Conservation (phyloP, 352 stramenopile genomes). For the Phytophthora uliginosa region DNA sequence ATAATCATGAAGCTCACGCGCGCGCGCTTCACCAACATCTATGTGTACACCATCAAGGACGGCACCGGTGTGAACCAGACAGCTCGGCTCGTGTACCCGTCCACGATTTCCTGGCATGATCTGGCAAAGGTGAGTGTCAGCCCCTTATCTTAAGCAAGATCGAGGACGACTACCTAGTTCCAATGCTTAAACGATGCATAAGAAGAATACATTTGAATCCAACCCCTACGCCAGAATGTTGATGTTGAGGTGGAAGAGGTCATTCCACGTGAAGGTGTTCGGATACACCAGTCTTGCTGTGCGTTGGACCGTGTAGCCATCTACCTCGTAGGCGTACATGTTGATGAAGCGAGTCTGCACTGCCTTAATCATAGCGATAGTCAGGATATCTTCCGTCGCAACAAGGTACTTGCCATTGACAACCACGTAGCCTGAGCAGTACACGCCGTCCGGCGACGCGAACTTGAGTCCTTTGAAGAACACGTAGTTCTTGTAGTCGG, state of each 20-base stretch:
- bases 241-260: constrained; percentile 49
- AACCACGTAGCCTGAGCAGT: constrained; percentile 55
- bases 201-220: not conserved
- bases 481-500: constrained; percentile 53
- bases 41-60: constrained; percentile 54
- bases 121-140: constrained; percentile 44
- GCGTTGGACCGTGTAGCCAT: constrained; percentile 46
- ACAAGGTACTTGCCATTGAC: constrained; percentile 57
- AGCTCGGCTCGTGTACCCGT: constrained; percentile 54
- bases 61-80: constrained; percentile 44
- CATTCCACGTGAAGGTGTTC: constrained; percentile 48
- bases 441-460: constrained; percentile 53
- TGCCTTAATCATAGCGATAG: constrained; percentile 47
- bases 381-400: constrained; percentile 44
- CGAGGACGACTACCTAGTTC: too few relatives aligned
- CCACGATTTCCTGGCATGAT: constrained; percentile 51
- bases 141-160: constrained; percentile 23
- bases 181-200: not conserved
- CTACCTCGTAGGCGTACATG: constrained; percentile 54
- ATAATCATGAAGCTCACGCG: constrained; percentile 56
- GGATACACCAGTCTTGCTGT: constrained; percentile 52
- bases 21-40: constrained; percentile 51
- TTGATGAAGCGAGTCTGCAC: constrained; percentile 41
- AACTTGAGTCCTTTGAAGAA: constrained; percentile 63
- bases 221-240: constrained; percentile 40